Base-by-base conservation (phyloP, 2,329 filamentous ascomycete genomes). In the Diaporthe batatas region DNA sequence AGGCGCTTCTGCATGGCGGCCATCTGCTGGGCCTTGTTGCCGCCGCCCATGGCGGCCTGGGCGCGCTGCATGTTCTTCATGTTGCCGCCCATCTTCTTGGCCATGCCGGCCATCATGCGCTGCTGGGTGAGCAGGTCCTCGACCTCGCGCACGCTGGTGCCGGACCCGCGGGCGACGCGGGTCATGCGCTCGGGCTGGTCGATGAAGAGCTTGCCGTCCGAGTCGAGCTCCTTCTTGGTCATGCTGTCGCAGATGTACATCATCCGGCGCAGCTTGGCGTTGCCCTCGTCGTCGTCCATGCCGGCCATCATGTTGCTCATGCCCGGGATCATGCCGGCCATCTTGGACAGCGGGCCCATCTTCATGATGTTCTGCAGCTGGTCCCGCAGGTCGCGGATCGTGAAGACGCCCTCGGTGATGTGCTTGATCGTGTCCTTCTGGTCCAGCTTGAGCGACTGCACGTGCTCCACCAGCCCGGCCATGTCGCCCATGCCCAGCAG, bases 391-490 rank as follows among this genome's bases (percentile, higher is more conserved):
- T 99, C 96, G 71, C 96, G 93, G 44, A 99, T 90, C 0, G 96
- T 98, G 83, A 98, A 99, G 75, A 98, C 95, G 71, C 96, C 96
- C 79, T 98, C 96, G 8, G 94, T 93, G 76, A 99, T 97, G 85
- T 99, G 96, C 86, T 99, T 99, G 88, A 99, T 98, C 4, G 96
- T 98, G 79, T 98, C 96, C 84, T 99, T 98, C 77, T 98, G 96
- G 82, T 98, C 95, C 65, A 98, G 90, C 81, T 97, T 98, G 68
- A 99, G 89, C 42, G 93, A 94, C 81, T 99, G 96, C 1, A 99
- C 96, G 80, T 99, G 96, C 83, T 99, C 96, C 14, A 99, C 94
- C 42, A 99, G 84, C 0, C 96, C 96, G 34, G 94, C 92, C 88
- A 99, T 97, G 79, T 99, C 96, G 58, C 96, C 96, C 95, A 98